Percentiles rank a stretch among this genome's conserved stretches.
Evolutionary conservation across 768 basidiomycete species (phyloP).

Genomic region (Rhodosporidiobolus odoratus): DNA sequence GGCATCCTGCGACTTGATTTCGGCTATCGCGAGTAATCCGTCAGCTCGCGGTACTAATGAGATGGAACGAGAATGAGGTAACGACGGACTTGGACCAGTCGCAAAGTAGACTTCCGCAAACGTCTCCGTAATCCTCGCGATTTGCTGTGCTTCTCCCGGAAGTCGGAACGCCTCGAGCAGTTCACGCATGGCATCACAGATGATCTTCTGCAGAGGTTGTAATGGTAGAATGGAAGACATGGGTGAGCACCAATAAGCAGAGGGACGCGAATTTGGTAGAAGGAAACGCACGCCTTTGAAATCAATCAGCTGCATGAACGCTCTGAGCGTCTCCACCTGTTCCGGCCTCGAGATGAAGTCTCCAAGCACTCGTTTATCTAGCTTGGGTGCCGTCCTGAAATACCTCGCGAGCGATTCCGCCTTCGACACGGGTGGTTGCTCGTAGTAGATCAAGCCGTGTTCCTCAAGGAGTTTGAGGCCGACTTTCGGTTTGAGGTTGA

Average conservation of each 20-base stretch:
- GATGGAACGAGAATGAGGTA: background rate
- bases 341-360: constrained; percentile 89
- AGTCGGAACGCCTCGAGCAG: constrained; percentile 86
- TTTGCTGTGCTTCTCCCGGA: constrained; percentile 93
- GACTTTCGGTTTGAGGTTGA: constrained; percentile 87
- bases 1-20: constrained; percentile 84
- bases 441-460: constrained; percentile 64
- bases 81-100: constrained; percentile 63
- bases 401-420: constrained; percentile 69
- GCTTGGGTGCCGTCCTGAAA: constrained; percentile 70
- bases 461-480: constrained; percentile 89
- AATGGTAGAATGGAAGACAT: background rate
- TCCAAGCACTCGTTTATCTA: constrained; percentile 89
- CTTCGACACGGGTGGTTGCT: constrained; percentile 40
- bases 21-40: constrained; percentile 54
- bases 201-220: constrained; percentile 63
- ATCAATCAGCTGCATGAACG: constrained; percentile 81
- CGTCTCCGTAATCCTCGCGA: constrained; percentile 83
- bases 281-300: constrained; percentile 72
- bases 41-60: background rate
- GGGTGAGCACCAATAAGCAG: background rate
- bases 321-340: constrained; percentile 73
- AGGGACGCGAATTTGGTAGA: too few relatives aligned
- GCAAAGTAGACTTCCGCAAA: constrained; percentile 90
- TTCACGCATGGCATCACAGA: constrained; percentile 94